Base-by-base conservation (phyloP, 2,329 filamentous ascomycete species). In the Leptographium wingfieldii region DNA sequence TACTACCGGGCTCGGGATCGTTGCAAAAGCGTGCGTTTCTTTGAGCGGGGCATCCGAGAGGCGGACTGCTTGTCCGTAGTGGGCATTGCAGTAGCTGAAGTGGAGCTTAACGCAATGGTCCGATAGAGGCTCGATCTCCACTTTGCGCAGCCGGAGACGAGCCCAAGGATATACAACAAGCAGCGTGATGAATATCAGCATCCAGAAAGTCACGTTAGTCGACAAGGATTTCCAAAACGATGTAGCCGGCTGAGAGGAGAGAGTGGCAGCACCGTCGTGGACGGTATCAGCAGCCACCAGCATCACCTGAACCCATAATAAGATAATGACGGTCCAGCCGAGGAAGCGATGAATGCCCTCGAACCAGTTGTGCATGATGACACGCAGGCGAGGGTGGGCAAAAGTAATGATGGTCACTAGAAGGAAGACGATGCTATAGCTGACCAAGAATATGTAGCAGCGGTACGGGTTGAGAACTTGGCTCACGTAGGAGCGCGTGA, bases 11-110 rank as follows among this genome's bases (percentile, higher is more conserved):
- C 82, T 78, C 1, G 86, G 83, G 62, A 91, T 87, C 1, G 85
- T 85, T 52, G 87, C 88, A 68, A 92, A 92, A 0, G 84, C 81
- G 72, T 92, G 88, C 78, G 86, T 89, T 71, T 92, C 87, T 10
- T 78, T 72, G 48, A 90, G 74, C 0, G 87, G 86, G 10, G 77
- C 76, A 58, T 79, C 78, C 3, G 86, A 81, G 29, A 90, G 72
- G 49, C 85, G 81, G 58, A 82, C 75, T 54, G 77, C 79, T 60
- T 79, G 77, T 63, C 81, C 78, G 60, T 79, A 76, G 58, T 79
- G 76, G 10, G 83, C 81, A 27, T 80, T 76, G 22, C 80, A 78
- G 71, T 87, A 84, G 67, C 78, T 75, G 67, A 91, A 87, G 68
- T 86, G 81, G 25, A 94, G 79, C 49, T 85, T 81, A 35, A 89